These are phyloP conservation scores for Aspergillus amoenus DNA, from an alignment of 2,329 filamentous ascomycete species.

Conservation along the genomic window DNA sequence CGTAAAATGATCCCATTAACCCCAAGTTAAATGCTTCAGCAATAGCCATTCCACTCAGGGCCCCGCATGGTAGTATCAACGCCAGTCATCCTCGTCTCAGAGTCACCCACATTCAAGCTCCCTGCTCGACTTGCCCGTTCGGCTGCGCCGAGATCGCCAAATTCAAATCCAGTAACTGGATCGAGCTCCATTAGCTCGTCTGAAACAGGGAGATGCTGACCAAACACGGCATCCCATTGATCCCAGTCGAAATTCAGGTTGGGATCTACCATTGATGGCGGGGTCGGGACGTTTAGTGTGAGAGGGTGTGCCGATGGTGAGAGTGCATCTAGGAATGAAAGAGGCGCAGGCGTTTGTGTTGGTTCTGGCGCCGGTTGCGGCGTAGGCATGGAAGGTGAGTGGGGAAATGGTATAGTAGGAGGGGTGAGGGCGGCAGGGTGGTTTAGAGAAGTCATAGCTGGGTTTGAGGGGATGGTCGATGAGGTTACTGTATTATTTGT, in stretches of 20 bases:
- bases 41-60: conserved; percentile 18
- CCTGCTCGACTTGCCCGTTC: conserved; percentile 3
- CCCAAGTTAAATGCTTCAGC: conserved; percentile 1
- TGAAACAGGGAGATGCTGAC: conserved; percentile 45
- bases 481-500: conserved; percentile 13
- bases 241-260: conserved; percentile 51
- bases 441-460: conserved; percentile 2
- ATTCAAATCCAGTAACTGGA: conserved; percentile 35
- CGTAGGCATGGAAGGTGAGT: conserved; percentile 1
- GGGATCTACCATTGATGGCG: conserved; percentile 39
- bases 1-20: background rate
- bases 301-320: conserved; percentile 18
- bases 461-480: conserved; percentile 18
- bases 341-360: background rate
- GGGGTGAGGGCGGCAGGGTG: conserved; percentile 1
- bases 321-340: conserved; percentile 24
- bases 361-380: conserved; percentile 8
- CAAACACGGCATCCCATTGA: conserved; percentile 50
- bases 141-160: conserved; percentile 26
- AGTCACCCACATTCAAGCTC: conserved; percentile 11
- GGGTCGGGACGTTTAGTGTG: conserved; percentile 27
- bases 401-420: conserved; percentile 9
- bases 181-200: conserved; percentile 47
- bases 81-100: conserved; percentile 1
- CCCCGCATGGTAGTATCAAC: conserved; percentile 4